Conservation (phyloP, 305 asterid genomes). For the Salvia sclarea region DNA sequence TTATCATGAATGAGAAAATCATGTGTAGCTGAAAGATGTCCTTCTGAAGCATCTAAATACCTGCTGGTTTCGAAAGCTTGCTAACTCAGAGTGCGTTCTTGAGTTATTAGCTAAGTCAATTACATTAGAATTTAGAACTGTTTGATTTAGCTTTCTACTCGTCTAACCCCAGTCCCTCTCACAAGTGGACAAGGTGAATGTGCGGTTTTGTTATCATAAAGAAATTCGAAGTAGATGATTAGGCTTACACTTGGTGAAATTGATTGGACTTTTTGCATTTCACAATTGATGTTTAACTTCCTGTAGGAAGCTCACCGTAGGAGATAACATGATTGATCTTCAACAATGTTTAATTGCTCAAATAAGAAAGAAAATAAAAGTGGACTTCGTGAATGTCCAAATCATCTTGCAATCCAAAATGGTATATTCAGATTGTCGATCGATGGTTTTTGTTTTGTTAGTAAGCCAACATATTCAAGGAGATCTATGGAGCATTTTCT, state of each 20-base stretch:
- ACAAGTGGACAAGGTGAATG: neutral
- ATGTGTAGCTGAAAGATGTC: neutral
- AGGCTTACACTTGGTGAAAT: neutral
- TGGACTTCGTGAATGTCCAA: neutral
- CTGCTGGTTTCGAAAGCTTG: neutral
- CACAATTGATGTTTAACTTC: neutral
- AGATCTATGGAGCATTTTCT: conserved; percentile 12
- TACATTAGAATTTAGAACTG: neutral
- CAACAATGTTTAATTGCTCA: neutral
- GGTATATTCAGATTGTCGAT: neutral
- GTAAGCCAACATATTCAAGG: conserved; percentile 2
- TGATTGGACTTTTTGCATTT: neutral
- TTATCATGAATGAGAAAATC: neutral
- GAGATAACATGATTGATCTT: neutral
- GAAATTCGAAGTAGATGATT: neutral
- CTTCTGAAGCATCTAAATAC: neutral
- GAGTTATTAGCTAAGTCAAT: neutral
- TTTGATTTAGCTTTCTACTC: neutral
- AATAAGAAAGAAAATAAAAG: neutral
- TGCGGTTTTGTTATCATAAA: neutral
- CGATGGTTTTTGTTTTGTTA: neutral
- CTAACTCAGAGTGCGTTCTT: neutral
- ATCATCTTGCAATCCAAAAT: neutral
- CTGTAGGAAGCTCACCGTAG: neutral
- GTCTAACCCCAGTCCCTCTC: neutral